Conservation (phyloP, 768 basidiomycete genomes). For the Boletus subcaerulescens region DNA sequence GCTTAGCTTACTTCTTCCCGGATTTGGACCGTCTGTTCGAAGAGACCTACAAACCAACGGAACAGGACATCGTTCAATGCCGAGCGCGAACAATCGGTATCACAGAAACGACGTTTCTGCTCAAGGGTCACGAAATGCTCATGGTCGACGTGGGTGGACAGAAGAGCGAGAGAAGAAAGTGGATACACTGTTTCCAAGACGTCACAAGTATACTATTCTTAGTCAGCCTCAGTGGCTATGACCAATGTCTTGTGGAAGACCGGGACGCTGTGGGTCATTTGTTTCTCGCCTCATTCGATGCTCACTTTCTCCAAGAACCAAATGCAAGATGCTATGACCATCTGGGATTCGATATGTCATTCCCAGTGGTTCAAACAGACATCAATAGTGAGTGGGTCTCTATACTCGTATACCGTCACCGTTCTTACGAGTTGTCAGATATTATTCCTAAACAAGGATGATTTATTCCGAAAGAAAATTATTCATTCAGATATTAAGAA, state of each 20-base stretch:
- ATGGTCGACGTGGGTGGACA: constrained; percentile 96
- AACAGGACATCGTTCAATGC: constrained; percentile 86
- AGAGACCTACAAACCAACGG: constrained; percentile 65
- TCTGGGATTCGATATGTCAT: constrained; percentile 98
- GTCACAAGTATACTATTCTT: constrained; percentile 92
- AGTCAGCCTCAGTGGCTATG: constrained; percentile 89
- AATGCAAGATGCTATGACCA: constrained; percentile 99
- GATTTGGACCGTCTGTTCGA: constrained; percentile 79
- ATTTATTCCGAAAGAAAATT: constrained; percentile 87
- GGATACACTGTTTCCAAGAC: constrained; percentile 95
- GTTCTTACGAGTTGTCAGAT: constrained; percentile 49
- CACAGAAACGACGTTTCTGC: constrained; percentile 79
- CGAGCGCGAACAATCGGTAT: constrained; percentile 89
- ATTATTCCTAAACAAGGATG: constrained; percentile 93
- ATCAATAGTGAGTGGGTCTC: constrained; percentile 60
- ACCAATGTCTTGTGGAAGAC: constrained; percentile 92
- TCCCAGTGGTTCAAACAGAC: constrained; percentile 97
- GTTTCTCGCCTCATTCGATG: not conserved
- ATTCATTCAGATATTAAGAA: constrained; percentile 77
- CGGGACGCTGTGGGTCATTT: constrained; percentile 70
- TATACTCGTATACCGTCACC: not conserved
- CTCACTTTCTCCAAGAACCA: constrained; percentile 61
- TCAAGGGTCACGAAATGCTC: constrained; percentile 79
- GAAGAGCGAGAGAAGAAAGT: constrained; percentile 89
- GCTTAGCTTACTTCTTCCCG: constrained; percentile 73